phyloP scores from a whole-genome alignment of 2,329 filamentous ascomycete species.

The Dactylellina drechsleri region DNA sequence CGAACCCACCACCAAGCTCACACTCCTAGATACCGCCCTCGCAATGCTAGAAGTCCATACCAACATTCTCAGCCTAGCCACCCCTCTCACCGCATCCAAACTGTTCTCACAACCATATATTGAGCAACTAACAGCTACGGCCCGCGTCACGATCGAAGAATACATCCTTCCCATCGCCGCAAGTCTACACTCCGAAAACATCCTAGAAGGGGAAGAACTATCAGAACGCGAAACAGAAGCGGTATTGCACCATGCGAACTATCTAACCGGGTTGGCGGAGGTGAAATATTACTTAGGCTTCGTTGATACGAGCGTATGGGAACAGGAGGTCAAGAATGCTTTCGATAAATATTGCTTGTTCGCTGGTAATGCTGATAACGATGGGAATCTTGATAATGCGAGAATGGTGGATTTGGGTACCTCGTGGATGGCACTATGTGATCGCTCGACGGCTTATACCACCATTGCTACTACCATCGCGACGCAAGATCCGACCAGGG shows the following conservation, averaged over 20 bases:
- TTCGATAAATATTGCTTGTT: conserved; percentile 20
- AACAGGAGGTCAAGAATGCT: conserved; percentile 29
- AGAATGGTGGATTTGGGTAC: conserved; percentile 26
- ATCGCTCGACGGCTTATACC: conserved; percentile 47
- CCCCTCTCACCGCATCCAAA: background rate
- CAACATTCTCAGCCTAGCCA: conserved; percentile 27
- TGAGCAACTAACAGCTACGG: conserved; percentile 14
- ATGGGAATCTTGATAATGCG: background rate
- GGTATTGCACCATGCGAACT: conserved; percentile 25
- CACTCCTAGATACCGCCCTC: conserved; percentile 52
- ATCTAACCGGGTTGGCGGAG: conserved; percentile 22
- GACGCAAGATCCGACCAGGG: background rate
- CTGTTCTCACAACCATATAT: conserved; percentile 17
- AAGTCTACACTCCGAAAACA: conserved; percentile 1
- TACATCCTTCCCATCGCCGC: conserved; percentile 38
- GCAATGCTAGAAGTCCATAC: conserved; percentile 49
- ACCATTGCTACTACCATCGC: conserved; percentile 8
- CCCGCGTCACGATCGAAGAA: conserved; percentile 6
- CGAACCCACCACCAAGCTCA: conserved; percentile 50
- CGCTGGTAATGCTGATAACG: background rate
- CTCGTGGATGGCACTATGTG: conserved; percentile 46
- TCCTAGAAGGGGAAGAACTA: conserved; percentile 9
- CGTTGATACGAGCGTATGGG: conserved; percentile 11
- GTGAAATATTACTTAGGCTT: conserved; percentile 13
- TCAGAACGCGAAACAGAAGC: conserved; percentile 32